Evolutionary conservation across 768 basidiomycete genomes (phyloP), one percentile per base, ranked within the genome.

Genomic region (Cubamyces sp.): DNA sequence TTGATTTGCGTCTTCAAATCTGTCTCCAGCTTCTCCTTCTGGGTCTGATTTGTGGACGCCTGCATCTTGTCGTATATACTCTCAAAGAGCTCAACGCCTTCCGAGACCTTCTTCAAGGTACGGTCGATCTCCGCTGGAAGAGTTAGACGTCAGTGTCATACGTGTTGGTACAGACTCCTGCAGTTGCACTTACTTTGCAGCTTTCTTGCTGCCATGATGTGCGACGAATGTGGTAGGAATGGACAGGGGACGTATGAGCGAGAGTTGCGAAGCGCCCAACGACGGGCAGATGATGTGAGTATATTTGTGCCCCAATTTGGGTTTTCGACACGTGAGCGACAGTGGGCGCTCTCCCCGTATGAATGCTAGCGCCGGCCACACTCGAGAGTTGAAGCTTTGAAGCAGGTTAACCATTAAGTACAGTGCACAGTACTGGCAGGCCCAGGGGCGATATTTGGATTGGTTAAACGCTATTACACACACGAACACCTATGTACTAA

Each of bases 1-100:
- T 99, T 99, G 72, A 99, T 98, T 81, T 99, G 97, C 52, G 95
- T 96, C 80, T 98, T 95, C 73, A 98, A 80, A 69, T 98, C 91
- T 3, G 83, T 87, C 75, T 99, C 97, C 54, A 94, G 87, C 77
- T 99, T 99, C 85, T 98, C 97, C 75, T 98, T 98, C 80, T 98
- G 96, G 0, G 96, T 92, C 75, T 96, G 89, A 78, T 97, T 98
- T 34, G 92, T 92, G 18, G 96, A 91, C 51, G 90, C 84, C 75
- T 95, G 91, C 88, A 99, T 96, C 84, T 98, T 99, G 74, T 97
- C 95, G 74, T 96, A 97, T 75, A 97, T 96, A 78, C 83, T 87
- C 77, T 95, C 94, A 73, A 95, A 95, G 75, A 91, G 84, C 80
- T 94, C 93, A 69, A 98, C 95, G 68, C 97, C 97, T 77, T 96